A percentile compares a stretch with the other conserved stretches of the same genome.
These are phyloP conservation scores for Camellia sinensis DNA, from an alignment of 148 eudicot species.

Conservation along the genomic window DNA sequence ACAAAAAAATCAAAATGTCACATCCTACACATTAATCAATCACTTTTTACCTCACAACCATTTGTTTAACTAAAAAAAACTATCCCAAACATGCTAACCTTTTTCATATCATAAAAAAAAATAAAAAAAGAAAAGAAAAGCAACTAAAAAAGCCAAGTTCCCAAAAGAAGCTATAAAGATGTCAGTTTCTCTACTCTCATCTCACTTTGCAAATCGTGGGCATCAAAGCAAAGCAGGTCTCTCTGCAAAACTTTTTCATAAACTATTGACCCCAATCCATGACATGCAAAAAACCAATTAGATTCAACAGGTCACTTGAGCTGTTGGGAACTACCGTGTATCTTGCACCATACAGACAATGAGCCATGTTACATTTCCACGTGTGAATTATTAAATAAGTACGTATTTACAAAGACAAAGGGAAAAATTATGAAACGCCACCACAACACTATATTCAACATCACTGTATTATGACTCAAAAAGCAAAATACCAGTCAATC, in stretches of 20 bases:
- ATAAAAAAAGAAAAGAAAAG: no score
- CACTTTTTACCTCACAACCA: no score
- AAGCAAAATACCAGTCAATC: neutral
- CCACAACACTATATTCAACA: neutral
- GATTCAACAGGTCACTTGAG: neutral
- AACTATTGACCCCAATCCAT: neutral
- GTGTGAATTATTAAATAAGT: neutral
- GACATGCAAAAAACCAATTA: neutral
- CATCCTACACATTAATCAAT: no score
- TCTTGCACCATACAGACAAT: neutral
- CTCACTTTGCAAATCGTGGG: neutral
- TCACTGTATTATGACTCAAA: neutral
- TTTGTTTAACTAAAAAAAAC: no score
- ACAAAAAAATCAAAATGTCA: no score
- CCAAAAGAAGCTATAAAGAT: no score
- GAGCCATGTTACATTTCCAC: neutral
- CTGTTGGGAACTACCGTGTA: neutral
- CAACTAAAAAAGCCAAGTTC: no score
- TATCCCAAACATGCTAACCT: no score
- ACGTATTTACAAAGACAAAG: neutral
- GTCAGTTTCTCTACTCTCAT: neutral
- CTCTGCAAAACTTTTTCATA: no score
- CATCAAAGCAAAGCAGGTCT: no score
- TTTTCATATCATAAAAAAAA: no score
- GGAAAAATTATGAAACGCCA: neutral